Conservation (phyloP, 495 filamentous ascomycete genomes). For the Xylaria grammica region DNA sequence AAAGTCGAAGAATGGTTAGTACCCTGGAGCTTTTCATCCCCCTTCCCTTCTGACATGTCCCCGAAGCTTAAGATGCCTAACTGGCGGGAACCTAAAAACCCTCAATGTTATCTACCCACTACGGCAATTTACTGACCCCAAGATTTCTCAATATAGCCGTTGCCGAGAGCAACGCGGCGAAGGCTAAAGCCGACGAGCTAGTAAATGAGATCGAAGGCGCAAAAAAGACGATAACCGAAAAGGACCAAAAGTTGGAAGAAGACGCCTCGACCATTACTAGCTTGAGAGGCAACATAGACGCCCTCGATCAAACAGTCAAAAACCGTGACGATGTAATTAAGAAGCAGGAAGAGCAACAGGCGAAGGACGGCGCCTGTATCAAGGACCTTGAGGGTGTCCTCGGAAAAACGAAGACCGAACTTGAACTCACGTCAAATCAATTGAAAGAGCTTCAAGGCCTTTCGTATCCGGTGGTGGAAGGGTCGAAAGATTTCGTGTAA, state of each 20-base stretch:
- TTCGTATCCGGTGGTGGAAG: background rate
- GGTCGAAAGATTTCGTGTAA: constrained; percentile 17
- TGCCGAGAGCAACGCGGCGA: background rate
- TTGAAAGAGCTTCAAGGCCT: constrained; percentile 13
- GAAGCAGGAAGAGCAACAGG: constrained; percentile 9
- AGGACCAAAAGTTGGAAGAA: constrained; percentile 10
- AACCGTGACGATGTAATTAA: constrained; percentile 3
- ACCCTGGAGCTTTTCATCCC: no score
- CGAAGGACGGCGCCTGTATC: constrained; percentile 4
- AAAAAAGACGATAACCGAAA: constrained; percentile 12
- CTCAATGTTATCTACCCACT: no score
- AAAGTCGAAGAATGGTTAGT: background rate
- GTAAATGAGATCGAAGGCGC: background rate
- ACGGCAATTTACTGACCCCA: no score
- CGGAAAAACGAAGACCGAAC: background rate
- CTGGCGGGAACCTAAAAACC: no score
- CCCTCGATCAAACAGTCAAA: constrained; percentile 1
- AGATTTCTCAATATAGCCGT: no score
- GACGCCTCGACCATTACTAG: background rate
- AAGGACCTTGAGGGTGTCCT: constrained; percentile 7
- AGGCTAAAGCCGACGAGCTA: constrained; percentile 8
- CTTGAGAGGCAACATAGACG: background rate
- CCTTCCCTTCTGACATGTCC: no score
- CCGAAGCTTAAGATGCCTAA: no score
- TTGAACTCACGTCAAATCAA: background rate